Percentiles rank a stretch among this genome's conserved stretches.
Evolutionary conservation across 2,329 filamentous ascomycete genomes (phyloP).

Genomic region (Aspergillus arachidicola): DNA sequence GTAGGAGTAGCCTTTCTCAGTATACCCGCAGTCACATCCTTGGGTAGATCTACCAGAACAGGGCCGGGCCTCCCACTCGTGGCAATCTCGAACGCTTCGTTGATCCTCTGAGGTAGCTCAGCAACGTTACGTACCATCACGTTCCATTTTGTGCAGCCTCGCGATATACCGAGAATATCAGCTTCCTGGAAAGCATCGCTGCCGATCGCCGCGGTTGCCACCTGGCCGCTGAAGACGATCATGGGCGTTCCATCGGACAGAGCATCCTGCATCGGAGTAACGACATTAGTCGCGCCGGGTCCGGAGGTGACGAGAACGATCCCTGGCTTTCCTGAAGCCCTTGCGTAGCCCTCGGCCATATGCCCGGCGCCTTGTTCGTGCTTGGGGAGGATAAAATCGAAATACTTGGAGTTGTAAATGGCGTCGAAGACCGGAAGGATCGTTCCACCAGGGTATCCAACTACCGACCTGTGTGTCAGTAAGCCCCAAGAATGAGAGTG

Average conservation of each 20-base stretch:
- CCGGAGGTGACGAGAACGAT: slow-evolving; percentile 94
- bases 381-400: slow-evolving; percentile 87
- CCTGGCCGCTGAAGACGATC: slow-evolving; percentile 91
- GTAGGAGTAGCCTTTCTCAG: background rate
- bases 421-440: slow-evolving; percentile 96
- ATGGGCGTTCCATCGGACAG: slow-evolving; percentile 89
- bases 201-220: slow-evolving; percentile 82
- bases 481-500: slow-evolving; percentile 87
- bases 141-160: slow-evolving; percentile 96
- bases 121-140: slow-evolving; percentile 91
- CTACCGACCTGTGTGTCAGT: slow-evolving; percentile 40
- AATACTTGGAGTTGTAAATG: slow-evolving; percentile 92
- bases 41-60: slow-evolving; percentile 88
- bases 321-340: slow-evolving; percentile 85
- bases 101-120: slow-evolving; percentile 84
- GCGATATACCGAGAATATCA: slow-evolving; percentile 85
- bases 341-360: slow-evolving; percentile 95
- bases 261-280: slow-evolving; percentile 92
- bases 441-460: slow-evolving; percentile 86
- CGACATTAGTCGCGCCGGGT: slow-evolving; percentile 89
- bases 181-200: slow-evolving; percentile 95
- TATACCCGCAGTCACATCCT: slow-evolving; percentile 63
- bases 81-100: slow-evolving; percentile 94
- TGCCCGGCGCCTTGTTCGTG: slow-evolving; percentile 96
- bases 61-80: slow-evolving; percentile 88